Base-by-base conservation (phyloP, 1,284 basidiomycete species). In the Melampsora larici-populina region DNA sequence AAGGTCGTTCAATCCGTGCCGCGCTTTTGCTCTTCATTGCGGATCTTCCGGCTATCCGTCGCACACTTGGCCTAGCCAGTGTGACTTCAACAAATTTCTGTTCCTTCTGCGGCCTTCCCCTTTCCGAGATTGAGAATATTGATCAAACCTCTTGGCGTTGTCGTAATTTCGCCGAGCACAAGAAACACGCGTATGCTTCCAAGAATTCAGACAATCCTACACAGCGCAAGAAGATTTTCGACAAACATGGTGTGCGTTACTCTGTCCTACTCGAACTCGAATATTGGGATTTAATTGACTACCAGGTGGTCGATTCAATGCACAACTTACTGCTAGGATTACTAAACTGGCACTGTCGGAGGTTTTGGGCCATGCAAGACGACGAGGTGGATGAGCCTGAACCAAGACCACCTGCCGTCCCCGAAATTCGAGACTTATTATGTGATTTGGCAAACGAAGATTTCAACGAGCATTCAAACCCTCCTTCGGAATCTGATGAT, bases 31-130 rank as follows among this genome's bases (percentile, higher is more conserved):
- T 69, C 3, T 65, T 80, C 21, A 58, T 79, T 33, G 69, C 49
- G 8, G 79, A 79, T 31, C 70, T 79, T 31, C 65, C 71, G 11
- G 79, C 79, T 31, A 36, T 65, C 8, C 79, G 69, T 8, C 46
- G 71, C 11, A 36, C 69, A 43, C 72, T 63, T 60, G 79, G 79
- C n/a, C 78, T 62, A 70, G 31, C 63, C n/a, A 13, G 15, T 21
- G 55, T 62, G n/a, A 64, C 29, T 26, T 43, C 78, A 2, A 70
- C 48, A 5, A 33, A 65, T 3, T 70, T 77, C 48, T 79, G 79
- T 48, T 79, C 79, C 2, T 70, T 51, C 33, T 79, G 79, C 33
- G n/a, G 29, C 1, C 26, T 78, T 13, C 17, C 6, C 75, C 18
- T 62, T 36, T 4, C 5, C 7, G 11, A 71, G 18, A 71, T 71